Base-by-base conservation (phyloP, 768 basidiomycete genomes). In the Rhodosporidiobolus sp. region DNA sequence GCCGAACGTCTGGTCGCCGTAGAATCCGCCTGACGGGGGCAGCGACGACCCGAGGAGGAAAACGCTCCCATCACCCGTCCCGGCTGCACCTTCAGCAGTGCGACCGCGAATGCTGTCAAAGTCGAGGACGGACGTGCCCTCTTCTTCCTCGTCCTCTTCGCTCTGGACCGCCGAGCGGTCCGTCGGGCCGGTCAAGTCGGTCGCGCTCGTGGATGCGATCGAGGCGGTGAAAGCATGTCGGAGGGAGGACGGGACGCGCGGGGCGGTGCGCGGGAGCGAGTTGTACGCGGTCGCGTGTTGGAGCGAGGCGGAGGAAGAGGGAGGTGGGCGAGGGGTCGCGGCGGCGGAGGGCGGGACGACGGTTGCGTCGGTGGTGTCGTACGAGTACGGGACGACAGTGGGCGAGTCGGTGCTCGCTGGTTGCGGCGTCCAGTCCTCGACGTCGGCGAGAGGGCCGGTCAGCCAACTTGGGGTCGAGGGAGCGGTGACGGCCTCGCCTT, bases 161-260 rank as follows among this genome's bases (percentile, higher is more conserved):
- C 46, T 17, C 6, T 32, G 16, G 57, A 53, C 14, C 26, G 49
- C 58, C 38, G 58, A 59, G 35, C 35, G 38, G 17, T 34, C 34
- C 10, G 49, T 43, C 58, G 66, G 32, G 1, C 34, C 62, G 34
- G 49, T 63, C 26, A 32, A 32, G 35, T 50, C 30, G 22, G 53
- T 30, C 22, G 38, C 35, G 14, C 48, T 54, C n/a, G 46, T 48
- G 5, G 65, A 52, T 1, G 53, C 38, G 58, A 64, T 26, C n/a
- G 64, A 56, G 32, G 67, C 57, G 62, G 65, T 61, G 68, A 63
- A 69, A 26, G 61, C 69, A 69, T 72, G 62, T 67, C 78, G 56
- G 79, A 76, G 53, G 71, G 76, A 58, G 79, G 76, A 59, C 73
- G 74, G 49, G 70, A 76, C 26, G 64, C 70, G 46, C 64, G 78